Percentiles rank a stretch among this genome's conserved stretches.
phyloP scores from a whole-genome alignment of 306 rosid genomes.

The Dicorynia guianensis region DNA sequence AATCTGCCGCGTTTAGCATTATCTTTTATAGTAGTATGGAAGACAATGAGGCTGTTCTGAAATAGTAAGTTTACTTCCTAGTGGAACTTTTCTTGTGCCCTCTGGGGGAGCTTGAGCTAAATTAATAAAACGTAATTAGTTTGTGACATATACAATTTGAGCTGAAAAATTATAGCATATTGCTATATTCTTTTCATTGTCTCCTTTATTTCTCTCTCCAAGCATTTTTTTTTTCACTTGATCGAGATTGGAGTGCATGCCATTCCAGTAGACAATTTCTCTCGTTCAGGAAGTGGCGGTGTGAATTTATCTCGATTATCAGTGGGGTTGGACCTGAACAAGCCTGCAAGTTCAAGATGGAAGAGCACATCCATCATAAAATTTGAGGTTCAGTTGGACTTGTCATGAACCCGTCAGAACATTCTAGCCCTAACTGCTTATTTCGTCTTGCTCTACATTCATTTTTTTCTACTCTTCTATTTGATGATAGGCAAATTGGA shows the following conservation, averaged over 20 bases:
- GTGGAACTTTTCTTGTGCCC: conserved; percentile 15
- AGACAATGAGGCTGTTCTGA: not conserved
- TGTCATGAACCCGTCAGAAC: conserved; percentile 31
- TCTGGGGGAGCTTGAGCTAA: conserved; percentile 17
- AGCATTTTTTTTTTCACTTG: conserved; percentile 88
- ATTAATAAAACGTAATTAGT: not conserved
- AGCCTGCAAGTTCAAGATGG: conserved; percentile 88
- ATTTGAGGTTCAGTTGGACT: conserved; percentile 65
- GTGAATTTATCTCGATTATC: conserved; percentile 83
- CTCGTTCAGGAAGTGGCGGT: conserved; percentile 84
- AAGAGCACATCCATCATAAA: conserved; percentile 80
- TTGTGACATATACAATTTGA: conserved; percentile 10
- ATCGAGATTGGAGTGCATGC: conserved; percentile 87
- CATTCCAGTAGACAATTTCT: conserved; percentile 74
- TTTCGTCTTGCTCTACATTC: conserved; percentile 19
- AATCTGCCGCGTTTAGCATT: conserved; percentile 21
- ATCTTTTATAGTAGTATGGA: not conserved
- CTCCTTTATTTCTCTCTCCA: conserved; percentile 37
- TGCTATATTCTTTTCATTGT: conserved; percentile 29
- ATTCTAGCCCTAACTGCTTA: not conserved
- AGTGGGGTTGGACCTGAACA: conserved; percentile 78
- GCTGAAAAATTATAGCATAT: conserved; percentile 15
- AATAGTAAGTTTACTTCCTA: conserved; percentile 2
- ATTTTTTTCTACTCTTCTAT: not conserved
- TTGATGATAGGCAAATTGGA: conserved; percentile 29